A percentile compares a stretch with the other conserved stretches of the same genome.
Conservation (phyloP, 139 green algal genomes). For the Choricystis sp. region DNA sequence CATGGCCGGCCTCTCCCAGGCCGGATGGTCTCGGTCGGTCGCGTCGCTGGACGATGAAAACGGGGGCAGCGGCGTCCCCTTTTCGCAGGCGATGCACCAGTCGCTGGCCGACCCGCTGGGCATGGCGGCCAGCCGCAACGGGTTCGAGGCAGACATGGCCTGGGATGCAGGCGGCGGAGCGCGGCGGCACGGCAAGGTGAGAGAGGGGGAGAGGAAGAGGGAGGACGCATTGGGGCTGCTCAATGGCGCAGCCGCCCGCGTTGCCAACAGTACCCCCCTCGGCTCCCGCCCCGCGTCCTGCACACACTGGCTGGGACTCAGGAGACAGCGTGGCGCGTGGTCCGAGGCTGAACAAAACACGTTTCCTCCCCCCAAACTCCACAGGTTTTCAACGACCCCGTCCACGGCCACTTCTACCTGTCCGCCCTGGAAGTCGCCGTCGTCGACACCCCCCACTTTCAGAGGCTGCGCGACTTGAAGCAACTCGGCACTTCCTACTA, state of each 20-base stretch:
- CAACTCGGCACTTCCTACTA: conserved; percentile 53
- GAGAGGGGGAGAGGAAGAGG: no score
- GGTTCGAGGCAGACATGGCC: not conserved
- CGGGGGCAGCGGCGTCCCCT: not conserved
- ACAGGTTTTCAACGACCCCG: conserved; percentile 42
- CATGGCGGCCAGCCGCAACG: not conserved
- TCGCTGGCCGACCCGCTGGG: no score
- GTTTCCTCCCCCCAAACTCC: not conserved
- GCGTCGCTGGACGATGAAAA: no score
- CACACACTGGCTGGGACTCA: no score
- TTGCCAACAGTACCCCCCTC: no score
- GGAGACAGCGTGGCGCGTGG: no score
- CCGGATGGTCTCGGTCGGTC: no score
- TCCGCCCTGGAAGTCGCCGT: conserved; percentile 22
- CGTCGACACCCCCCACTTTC: conserved; percentile 71
- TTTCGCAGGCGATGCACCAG: not conserved
- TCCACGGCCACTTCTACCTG: conserved; percentile 39
- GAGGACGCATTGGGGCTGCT: no score
- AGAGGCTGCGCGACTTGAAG: conserved; percentile 65
- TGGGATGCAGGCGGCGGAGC: not conserved
- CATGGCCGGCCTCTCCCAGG: no score
- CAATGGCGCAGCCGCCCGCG: no score
- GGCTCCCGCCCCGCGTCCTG: no score
- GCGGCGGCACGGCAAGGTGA: not conserved
- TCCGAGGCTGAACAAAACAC: no score